phyloP scores from a whole-genome alignment of 73 alveolate species.

The Symbiodinium natans region DNA sequence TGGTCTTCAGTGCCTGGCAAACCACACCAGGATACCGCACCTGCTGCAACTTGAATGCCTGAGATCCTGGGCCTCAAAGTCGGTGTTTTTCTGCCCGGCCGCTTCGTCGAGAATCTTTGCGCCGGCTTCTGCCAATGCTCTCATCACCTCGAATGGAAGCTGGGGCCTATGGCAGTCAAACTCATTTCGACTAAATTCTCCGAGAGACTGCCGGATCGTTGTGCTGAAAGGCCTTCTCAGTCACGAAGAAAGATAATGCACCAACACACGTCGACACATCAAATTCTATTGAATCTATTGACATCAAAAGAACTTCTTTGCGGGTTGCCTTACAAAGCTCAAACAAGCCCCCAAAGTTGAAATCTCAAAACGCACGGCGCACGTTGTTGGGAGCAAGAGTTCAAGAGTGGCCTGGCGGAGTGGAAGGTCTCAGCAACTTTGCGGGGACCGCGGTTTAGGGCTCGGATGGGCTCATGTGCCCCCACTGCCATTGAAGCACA shows the following conservation, averaged over 20 bases:
- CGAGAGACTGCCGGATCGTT: background rate
- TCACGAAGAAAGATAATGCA: background rate
- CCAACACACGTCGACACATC: background rate
- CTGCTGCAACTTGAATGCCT: background rate
- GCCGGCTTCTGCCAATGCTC: conserved; percentile 39
- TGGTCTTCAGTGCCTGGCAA: conserved; percentile 34
- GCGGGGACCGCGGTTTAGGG: too few species aligned
- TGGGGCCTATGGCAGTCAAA: background rate
- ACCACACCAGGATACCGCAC: background rate
- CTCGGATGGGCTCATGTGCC: too few species aligned
- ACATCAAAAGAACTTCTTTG: background rate
- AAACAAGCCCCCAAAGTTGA: background rate
- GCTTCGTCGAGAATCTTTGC: conserved; percentile 37
- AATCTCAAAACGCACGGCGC: background rate
- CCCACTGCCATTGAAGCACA: too few species aligned
- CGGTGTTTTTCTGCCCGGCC: conserved; percentile 5
- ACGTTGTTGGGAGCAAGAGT: background rate
- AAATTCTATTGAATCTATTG: background rate
- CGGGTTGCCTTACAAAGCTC: background rate
- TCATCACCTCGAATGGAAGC: conserved; percentile 8
- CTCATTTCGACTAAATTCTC: background rate
- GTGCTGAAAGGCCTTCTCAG: background rate
- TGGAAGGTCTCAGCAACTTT: too few species aligned
- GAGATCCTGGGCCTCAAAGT: background rate
- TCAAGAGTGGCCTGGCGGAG: too few species aligned